Conservation (phyloP, 495 filamentous ascomycete genomes). For the Xylaria curta region DNA sequence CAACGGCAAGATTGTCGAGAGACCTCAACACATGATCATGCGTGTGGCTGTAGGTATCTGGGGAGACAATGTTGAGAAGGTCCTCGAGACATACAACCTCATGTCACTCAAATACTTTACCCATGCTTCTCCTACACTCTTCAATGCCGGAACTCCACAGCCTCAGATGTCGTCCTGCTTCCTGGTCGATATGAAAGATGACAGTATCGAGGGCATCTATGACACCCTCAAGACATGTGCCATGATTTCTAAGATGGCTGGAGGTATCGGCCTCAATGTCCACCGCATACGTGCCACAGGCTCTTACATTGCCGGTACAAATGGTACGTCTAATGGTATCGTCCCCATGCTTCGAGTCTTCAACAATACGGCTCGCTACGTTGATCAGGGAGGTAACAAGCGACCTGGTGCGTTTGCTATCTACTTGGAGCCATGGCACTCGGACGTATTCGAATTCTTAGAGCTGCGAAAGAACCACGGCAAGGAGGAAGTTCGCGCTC, state of each 20-base stretch:
- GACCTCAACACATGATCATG: slow-evolving; percentile 99
- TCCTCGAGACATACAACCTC: slow-evolving; percentile 94
- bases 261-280: slow-evolving; percentile 94
- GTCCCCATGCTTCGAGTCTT: slow-evolving; percentile 97
- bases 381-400: slow-evolving; percentile 99
- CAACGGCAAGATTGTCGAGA: slow-evolving; percentile 91
- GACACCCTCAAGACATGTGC: slow-evolving; percentile 99
- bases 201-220: slow-evolving; percentile 99
- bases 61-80: slow-evolving; percentile 90
- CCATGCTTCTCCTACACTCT: slow-evolving; percentile 95
- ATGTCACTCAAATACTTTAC: slow-evolving; percentile 99
- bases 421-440: slow-evolving; percentile 99
- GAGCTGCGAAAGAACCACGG: slow-evolving; percentile 99
- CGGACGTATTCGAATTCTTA: slow-evolving; percentile 95
- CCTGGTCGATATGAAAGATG: slow-evolving; percentile 97
- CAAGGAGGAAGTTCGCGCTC: slow-evolving; percentile 96
- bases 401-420: slow-evolving; percentile 97
- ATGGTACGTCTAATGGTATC: slow-evolving; percentile 96
- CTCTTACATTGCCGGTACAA: slow-evolving; percentile 96
- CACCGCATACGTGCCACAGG: slow-evolving; percentile 96
- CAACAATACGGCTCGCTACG: slow-evolving; percentile 98
- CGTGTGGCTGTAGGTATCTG: slow-evolving; percentile 97
- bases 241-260: slow-evolving; percentile 99
- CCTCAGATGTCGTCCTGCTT: slow-evolving; percentile 97
- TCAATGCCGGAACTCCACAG: slow-evolving; percentile 95